phyloP scores from a whole-genome alignment of 495 filamentous ascomycete genomes.

The Halenospora varia region DNA sequence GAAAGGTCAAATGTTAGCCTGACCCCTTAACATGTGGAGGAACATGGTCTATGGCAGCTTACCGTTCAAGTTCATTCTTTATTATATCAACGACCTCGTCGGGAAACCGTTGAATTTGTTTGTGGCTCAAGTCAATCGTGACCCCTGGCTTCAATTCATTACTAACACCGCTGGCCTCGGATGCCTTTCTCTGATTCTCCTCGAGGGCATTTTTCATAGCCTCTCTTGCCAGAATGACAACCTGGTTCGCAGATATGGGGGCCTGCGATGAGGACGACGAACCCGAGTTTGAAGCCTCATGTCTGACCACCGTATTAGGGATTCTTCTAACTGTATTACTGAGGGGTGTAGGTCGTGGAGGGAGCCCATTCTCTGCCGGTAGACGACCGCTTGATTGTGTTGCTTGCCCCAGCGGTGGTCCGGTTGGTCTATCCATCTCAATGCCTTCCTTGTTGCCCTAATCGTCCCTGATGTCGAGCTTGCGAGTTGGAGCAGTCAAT shows the following conservation, averaged over 20 bases:
- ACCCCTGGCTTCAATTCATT: slow-evolving; percentile 71
- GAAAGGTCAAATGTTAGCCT: slow-evolving; percentile 12
- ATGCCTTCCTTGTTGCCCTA: slow-evolving; percentile 4
- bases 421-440: slow-evolving; percentile 24
- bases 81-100: slow-evolving; percentile 90
- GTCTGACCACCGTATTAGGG: slow-evolving; percentile 16
- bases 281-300: slow-evolving; percentile 25
- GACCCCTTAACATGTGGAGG: slow-evolving; percentile 10
- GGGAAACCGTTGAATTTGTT: slow-evolving; percentile 73
- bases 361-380: slow-evolving; percentile 15
- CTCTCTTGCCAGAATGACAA: slow-evolving; percentile 54
- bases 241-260: slow-evolving; percentile 42
- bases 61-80: slow-evolving; percentile 91
- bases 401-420: slow-evolving; percentile 21
- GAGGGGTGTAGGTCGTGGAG: slow-evolving; percentile 16
- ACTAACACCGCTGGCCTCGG: slow-evolving; percentile 63
- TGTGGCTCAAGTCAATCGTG: slow-evolving; percentile 85
- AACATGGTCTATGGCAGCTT: slow-evolving; percentile 29
- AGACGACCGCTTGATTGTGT: slow-evolving; percentile 25
- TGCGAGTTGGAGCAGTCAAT: slow-evolving; percentile 14
- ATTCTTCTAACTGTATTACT: slow-evolving; percentile 19
- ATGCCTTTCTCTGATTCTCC: slow-evolving; percentile 64
- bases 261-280: slow-evolving; percentile 20
- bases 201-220: slow-evolving; percentile 64
- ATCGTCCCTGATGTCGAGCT: slow-evolving; percentile 7